Base-by-base conservation (phyloP, 139 green algal genomes). In the Tetratostichococcus sp. region DNA sequence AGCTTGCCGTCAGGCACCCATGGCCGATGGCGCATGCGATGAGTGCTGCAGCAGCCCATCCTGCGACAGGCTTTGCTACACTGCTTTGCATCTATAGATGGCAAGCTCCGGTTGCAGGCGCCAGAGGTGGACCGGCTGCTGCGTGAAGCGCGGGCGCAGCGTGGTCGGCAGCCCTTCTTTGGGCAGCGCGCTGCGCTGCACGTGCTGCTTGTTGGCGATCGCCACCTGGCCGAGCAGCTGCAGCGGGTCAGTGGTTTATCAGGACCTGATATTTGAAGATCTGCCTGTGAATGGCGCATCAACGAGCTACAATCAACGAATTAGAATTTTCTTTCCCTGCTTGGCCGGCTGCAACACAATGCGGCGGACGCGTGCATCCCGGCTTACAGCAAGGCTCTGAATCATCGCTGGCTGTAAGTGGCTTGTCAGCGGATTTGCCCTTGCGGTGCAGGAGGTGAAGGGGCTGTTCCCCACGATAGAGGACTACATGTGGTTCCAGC, bases 401-500 rank as follows among this genome's bases (percentile, higher is more conserved):
- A 62, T 32, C 4, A 8, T 66, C 4, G 58, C 58, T 31, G 25
- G 25, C 58, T 66, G n/a, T n/a, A n/a, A n/a, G n/a, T n/a, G n/a
- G n/a, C n/a, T n/a, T n/a, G n/a, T n/a, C n/a, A n/a, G n/a, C n/a
- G n/a, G n/a, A n/a, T n/a, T n/a, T n/a, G n/a, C n/a, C n/a, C n/a
- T n/a, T 82, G 78, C 82, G 82, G 1, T 35, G 74, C 58, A 82
- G 73, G 80, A 84, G 30, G 65, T 72, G 1, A 75, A 59, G 35
- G 14, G 59, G 22, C 86, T 97, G 71, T 87, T 97, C 42, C 50
- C 82, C 33, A 97, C 90, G 79, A 97, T 97, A 32, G 93, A 97
- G 77, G 93, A 97, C 85, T 97, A 93, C 75, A 86, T 97, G 79
- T 97, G 93, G 93, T 86, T 87, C 70, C 91, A 91, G 76, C 82